Evolutionary conservation across 495 filamentous ascomycete species (phyloP), one percentile per base, ranked within the genome.

Genomic region (Talaromyces nanjingensis): DNA sequence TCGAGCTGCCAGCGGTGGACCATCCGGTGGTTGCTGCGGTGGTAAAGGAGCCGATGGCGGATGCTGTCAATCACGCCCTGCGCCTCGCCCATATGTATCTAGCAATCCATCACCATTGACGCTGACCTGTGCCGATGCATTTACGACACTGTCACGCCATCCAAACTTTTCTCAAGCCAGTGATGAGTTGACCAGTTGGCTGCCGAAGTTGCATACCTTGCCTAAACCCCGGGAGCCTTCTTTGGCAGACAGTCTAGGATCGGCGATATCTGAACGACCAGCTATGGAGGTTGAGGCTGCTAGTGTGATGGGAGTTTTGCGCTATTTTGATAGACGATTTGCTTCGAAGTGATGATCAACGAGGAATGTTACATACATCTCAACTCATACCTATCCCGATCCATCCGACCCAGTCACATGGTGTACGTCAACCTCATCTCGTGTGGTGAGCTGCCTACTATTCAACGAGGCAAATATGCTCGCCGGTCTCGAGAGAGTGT

Each of bases 201-300:
- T 94, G 56, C 87, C 89, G 1, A 87, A 88, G 70, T 84, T 93
- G 6, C 81, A 86, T 66, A 86, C 89, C 14, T 77, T 87, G 8
- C 76, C 79, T 9, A 73, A 76, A 22, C 76, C 78, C 1, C 70
- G 67, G 12, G 76, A 79, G 6, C 65, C 75, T n/a, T 72, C 72
- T 11, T 68, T 69, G 4, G 66, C 71, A 6, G 69, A 74, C 59
- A 60, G 59, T 6, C 67, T 55, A 31, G 60, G 66, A 42, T 47
- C 69, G 16, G 25, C 20, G 6, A 60, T 62, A 7, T 52, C 65
- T 2, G 71, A 73, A 64, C 79, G 86, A 64, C 82, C 82, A 22
- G 87, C 89, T 6, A 85, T 91, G 66, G 89, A 93, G 70, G 87
- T 96, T 8, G 91, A 96, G 70, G 89, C 91, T 1, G 90, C 90